Base-by-base conservation (phyloP, 352 stramenopile genomes). In the Pythium phragmiticola region DNA sequence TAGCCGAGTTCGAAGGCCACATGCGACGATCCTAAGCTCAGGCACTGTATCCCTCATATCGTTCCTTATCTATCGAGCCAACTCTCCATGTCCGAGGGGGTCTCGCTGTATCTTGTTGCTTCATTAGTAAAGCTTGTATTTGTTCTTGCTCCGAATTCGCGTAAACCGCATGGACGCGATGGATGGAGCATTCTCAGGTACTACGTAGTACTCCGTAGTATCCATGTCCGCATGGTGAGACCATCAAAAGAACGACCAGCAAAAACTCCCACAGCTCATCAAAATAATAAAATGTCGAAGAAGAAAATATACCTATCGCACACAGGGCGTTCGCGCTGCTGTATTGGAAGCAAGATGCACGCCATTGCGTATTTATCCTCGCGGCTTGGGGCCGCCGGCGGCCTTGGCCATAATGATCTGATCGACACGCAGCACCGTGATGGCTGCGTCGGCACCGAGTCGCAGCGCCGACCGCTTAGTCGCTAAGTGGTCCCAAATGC, bases 391-490 rank as follows among this genome's bases (percentile, higher is more conserved):
- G 41, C 95, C 95, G 34, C 95, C 95, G 39, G 95, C 95, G 46
- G 92, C 77, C 80, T 98, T 98, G 65, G 88, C 82, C 98, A 99
- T 99, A 87, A 99, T 99, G 79, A 99, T 99, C 83, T 99, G 97
- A 88, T 99, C 98, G 34, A 99, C 97, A 77, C 96, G 96, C 33
- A 99, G 84, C 60, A 99, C 96, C 47, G 97, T 99, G 63, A 99
- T 94, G 30, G 95, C 96, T 37, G 96, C 97, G 79, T 99, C 98
- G 37, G 98, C 91, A 51, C 97, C 96, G 23, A 99, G 87, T 65
- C 96, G 91, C 69, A 99, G 91, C 58, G 98, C 98, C 62, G 90
- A 98, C 69, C 90, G 80, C 87, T 99, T 99, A 23, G 96, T 98
- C 59, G 85, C 70, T 69, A 98, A 89, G 70, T 98, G 85, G 84